These are phyloP conservation scores for Globisporangium middletonii DNA, from an alignment of 352 stramenopile species.

Conservation along the genomic window DNA sequence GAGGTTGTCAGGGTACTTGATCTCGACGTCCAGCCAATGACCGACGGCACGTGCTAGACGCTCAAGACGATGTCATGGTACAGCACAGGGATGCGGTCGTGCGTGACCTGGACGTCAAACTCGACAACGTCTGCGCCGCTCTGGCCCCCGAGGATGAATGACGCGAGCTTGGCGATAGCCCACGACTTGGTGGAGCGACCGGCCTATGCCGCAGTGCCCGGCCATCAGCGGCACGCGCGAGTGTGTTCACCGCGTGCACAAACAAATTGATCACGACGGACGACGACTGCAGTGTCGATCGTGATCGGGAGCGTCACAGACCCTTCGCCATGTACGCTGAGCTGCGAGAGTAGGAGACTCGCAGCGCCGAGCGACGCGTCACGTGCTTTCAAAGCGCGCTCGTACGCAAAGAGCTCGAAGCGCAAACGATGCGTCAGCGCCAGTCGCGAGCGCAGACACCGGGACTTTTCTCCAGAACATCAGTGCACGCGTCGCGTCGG, in stretches of 20 bases:
- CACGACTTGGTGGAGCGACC: slow-evolving; percentile 65
- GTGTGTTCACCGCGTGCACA: slow-evolving; percentile 44
- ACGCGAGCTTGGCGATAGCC: slow-evolving; percentile 53
- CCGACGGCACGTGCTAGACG: slow-evolving; percentile 62
- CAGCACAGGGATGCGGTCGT: slow-evolving; percentile 63
- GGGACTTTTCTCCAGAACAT: slow-evolving; percentile 49
- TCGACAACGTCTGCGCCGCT: slow-evolving; percentile 77
- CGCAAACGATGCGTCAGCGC: slow-evolving; percentile 26
- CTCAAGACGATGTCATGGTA: slow-evolving; percentile 79
- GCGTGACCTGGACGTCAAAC: slow-evolving; percentile 82
- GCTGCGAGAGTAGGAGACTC: slow-evolving; percentile 41
- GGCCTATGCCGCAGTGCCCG: slow-evolving; percentile 72
- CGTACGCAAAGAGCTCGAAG: slow-evolving; percentile 32
- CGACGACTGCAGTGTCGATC: slow-evolving; percentile 16
- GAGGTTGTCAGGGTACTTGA: slow-evolving; percentile 73
- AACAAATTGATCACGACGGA: slow-evolving; percentile 57
- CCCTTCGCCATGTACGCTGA: slow-evolving; percentile 45
- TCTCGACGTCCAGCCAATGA: slow-evolving; percentile 77
- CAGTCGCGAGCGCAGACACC: neutral
- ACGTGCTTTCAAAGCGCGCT: slow-evolving; percentile 13
- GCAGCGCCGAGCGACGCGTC: slow-evolving; percentile 28
- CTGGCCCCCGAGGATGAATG: slow-evolving; percentile 59
- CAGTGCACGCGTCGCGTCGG: slow-evolving; percentile 34
- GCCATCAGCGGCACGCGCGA: slow-evolving; percentile 48
- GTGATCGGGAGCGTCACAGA: slow-evolving; percentile 46